Evolutionary conservation across 2,329 filamentous ascomycete species (phyloP).

Genomic region (Xylariales sp.): DNA sequence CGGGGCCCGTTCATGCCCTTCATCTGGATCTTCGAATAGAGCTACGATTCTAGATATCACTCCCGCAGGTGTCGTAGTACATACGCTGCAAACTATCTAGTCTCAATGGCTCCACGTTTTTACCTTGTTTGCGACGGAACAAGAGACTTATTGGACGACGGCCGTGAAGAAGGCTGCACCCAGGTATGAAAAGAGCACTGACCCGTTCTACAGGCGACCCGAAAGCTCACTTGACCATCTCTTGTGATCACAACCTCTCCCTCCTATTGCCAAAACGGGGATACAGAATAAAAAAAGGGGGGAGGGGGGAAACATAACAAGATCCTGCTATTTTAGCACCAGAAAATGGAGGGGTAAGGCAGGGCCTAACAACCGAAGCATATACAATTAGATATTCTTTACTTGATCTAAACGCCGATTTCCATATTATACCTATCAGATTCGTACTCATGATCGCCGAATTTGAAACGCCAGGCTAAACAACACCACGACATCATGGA

Average conservation of each 20-base stretch:
- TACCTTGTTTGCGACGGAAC: neutral
- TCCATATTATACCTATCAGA: slow-evolving; percentile 4
- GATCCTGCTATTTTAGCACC: neutral
- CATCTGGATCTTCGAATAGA: neutral
- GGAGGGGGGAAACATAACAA: neutral
- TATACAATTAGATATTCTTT: neutral
- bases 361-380: neutral
- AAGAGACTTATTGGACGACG: neutral
- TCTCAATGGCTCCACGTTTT: neutral
- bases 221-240: neutral
- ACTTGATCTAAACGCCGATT: slow-evolving; percentile 13
- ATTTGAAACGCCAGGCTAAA: slow-evolving; percentile 15
- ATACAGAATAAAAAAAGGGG: neutral
- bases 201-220: slow-evolving; percentile 7
- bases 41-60: neutral
- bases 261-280: neutral
- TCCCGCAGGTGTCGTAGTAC: slow-evolving; percentile 3
- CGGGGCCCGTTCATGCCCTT: neutral
- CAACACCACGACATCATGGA: slow-evolving; percentile 6
- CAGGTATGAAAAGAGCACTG: neutral
- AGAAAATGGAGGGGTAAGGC: neutral
- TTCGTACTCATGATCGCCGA: neutral
- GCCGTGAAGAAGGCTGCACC: neutral
- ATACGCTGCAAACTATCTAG: neutral
- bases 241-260: neutral